Evolutionary conservation across 352 stramenopile species (phyloP), one percentile per base, ranked within the genome.

Genomic region (Globisporangium rhizosaccharum): DNA sequence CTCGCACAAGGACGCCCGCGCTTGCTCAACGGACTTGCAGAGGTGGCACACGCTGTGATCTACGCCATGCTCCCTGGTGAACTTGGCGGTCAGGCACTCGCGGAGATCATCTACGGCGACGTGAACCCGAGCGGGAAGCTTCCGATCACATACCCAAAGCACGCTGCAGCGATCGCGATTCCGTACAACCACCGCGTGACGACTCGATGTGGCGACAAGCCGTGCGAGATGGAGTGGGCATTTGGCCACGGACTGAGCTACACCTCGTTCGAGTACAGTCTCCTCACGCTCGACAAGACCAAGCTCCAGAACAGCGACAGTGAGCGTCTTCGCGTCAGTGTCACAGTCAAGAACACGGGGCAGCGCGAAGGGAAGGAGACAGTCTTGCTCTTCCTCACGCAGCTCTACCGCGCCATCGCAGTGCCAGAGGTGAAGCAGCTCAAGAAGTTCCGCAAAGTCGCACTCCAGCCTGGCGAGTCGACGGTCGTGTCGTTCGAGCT

Each of bases 51-150:
- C 55, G 89, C 82, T 39, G 71, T 96, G 17, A 65, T 97, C 20
- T 72, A 94, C 54, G 86, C 72, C 5, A 85, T 93, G 66, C 71
- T 96, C 0, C 83, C 86, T 0, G 83, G 89, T 12, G 81, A 91
- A 28, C 62, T 81, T 17, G 87, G 88, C 17, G 88, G 88, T 0
- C 79, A 90, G 52, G 87, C 85, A 9, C 83, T 93, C 51, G 82
- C 85, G 2, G 83, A 96, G 56, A 84, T 96, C 52, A 37, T 96
- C 14, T 89, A 85, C 50, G 88, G 88, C 7, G 52, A 72, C 10
- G 73, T 87, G 30, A 94, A 94, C 64, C 87, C 87, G n/a, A 94
- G 82, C 39, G 88, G 88, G 0, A 61, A 75, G 36, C 65, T 96
- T 12, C 83, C 87, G 14, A 77, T 96, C 57, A 96, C 85, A 18